Evolutionary conservation across 148 eudicot species (phyloP).

Genomic region (Camellia lanceoleosa): DNA sequence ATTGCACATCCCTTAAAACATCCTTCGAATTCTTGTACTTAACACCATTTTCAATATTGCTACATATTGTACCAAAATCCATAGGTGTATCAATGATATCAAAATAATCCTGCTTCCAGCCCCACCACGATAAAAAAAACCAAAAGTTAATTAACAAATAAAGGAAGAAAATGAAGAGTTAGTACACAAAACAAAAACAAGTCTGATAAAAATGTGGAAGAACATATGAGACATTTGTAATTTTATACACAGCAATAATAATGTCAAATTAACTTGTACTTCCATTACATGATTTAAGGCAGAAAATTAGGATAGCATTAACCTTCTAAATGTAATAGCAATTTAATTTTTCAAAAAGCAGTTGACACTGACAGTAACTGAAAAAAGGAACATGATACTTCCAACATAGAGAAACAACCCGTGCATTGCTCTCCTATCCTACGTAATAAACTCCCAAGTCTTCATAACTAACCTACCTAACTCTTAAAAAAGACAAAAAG

Average conservation of each 20-base stretch:
- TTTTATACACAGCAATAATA: background rate
- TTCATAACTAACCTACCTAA: background rate
- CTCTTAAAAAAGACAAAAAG: background rate
- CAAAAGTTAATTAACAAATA: background rate
- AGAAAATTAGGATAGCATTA: background rate
- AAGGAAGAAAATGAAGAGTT: background rate
- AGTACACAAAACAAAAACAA: slow-evolving; percentile 5
- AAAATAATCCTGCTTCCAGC: slow-evolving; percentile 54
- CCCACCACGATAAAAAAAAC: slow-evolving; percentile 1
- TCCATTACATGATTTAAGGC: background rate
- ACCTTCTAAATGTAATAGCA: background rate
- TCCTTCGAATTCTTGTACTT: slow-evolving; percentile 59
- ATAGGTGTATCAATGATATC: slow-evolving; percentile 70
- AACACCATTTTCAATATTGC: slow-evolving; percentile 57
- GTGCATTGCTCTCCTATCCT: background rate
- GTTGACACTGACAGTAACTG: background rate
- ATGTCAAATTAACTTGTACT: background rate
- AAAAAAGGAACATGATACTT: background rate
- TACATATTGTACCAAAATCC: slow-evolving; percentile 69
- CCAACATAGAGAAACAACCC: background rate
- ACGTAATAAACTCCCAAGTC: background rate
- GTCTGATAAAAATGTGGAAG: background rate
- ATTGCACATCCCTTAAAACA: slow-evolving; percentile 62
- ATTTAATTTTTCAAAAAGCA: background rate
- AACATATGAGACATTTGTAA: background rate